Evolutionary conservation across 441 rosid genomes (phyloP).

Genomic region (Populus hybrid): DNA sequence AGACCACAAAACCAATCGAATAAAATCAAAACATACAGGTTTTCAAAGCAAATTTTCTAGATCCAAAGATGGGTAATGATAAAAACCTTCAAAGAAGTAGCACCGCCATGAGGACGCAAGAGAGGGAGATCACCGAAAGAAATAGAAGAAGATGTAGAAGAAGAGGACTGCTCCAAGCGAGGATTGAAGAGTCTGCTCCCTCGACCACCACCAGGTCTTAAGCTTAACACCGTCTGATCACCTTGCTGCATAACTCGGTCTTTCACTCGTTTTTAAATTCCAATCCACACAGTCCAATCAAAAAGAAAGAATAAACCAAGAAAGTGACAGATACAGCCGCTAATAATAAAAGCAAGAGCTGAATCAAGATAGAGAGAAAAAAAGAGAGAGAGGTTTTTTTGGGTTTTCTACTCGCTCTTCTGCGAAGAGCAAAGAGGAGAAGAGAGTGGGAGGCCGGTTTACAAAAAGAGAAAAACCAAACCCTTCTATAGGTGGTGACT

Average conservation of each 20-base stretch:
- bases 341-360: neutral
- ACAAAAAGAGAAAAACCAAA: slow-evolving; percentile 11
- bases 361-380: neutral
- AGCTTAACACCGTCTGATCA: slow-evolving; percentile 88
- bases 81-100: slow-evolving; percentile 22
- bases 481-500: slow-evolving; percentile 21
- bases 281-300: slow-evolving; percentile 37
- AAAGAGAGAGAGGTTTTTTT: slow-evolving; percentile 1
- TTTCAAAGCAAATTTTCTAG: neutral
- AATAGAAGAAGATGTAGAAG: slow-evolving; percentile 39
- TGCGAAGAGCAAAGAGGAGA: slow-evolving; percentile 30
- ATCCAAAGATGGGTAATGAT: slow-evolving; percentile 15
- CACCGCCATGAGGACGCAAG: slow-evolving; percentile 69
- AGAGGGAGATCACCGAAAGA: slow-evolving; percentile 74
- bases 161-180: slow-evolving; percentile 39
- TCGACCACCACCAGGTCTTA: slow-evolving; percentile 92
- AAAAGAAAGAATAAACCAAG: neutral
- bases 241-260: slow-evolving; percentile 95
- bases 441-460: slow-evolving; percentile 2
- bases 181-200: slow-evolving; percentile 68
- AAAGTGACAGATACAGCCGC: neutral
- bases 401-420: slow-evolving; percentile 32
- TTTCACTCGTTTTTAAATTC: slow-evolving; percentile 21
- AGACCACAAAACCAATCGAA: neutral
- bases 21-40: neutral